phyloP scores from a whole-genome alignment of 1,139 yeast species.

The Meyerozyma athensensis region DNA sequence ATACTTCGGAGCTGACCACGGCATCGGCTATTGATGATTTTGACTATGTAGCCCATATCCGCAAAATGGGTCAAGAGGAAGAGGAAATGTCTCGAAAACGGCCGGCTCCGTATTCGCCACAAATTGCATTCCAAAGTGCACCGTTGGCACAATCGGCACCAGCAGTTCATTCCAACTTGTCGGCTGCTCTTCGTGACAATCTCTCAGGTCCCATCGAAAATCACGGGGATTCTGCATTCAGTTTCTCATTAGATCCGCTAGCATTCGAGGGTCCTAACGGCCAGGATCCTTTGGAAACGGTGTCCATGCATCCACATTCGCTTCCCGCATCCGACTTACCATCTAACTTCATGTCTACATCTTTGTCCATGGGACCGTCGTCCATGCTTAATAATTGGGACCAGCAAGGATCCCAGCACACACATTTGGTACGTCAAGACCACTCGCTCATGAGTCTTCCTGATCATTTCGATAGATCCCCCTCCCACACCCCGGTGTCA shows the following conservation, averaged over 20 bases:
- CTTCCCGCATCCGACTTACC: slow-evolving; percentile 1
- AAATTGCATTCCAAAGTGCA: slow-evolving; percentile 11
- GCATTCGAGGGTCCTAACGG: slow-evolving; percentile 30
- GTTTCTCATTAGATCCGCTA: slow-evolving; percentile 29
- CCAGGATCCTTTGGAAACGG: slow-evolving; percentile 2
- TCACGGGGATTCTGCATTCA: slow-evolving; percentile 13
- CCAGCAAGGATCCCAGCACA: neutral
- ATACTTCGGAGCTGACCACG: slow-evolving; percentile 7
- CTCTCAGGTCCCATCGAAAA: slow-evolving; percentile 6
- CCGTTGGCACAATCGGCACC: slow-evolving; percentile 6
- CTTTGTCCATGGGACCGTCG: slow-evolving; percentile 2
- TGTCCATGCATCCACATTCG: slow-evolving; percentile 2
- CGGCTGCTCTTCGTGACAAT: slow-evolving; percentile 13
- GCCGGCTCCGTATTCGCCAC: slow-evolving; percentile 34
- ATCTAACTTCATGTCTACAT: neutral
- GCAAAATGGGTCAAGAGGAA: slow-evolving; percentile 47
- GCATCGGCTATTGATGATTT: slow-evolving; percentile 51
- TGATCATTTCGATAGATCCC: slow-evolving; percentile 2
- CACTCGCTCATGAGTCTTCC: slow-evolving; percentile 4
- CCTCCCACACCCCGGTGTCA: neutral
- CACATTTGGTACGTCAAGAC: slow-evolving; percentile 4
- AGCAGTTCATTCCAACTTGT: slow-evolving; percentile 15
- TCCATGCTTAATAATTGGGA: neutral
- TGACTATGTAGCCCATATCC: slow-evolving; percentile 65
- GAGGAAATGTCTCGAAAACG: slow-evolving; percentile 19